A percentile compares a stretch with the other conserved stretches of the same genome.
phyloP scores from a whole-genome alignment of 768 basidiomycete species.

The Lactarius indigo region DNA sequence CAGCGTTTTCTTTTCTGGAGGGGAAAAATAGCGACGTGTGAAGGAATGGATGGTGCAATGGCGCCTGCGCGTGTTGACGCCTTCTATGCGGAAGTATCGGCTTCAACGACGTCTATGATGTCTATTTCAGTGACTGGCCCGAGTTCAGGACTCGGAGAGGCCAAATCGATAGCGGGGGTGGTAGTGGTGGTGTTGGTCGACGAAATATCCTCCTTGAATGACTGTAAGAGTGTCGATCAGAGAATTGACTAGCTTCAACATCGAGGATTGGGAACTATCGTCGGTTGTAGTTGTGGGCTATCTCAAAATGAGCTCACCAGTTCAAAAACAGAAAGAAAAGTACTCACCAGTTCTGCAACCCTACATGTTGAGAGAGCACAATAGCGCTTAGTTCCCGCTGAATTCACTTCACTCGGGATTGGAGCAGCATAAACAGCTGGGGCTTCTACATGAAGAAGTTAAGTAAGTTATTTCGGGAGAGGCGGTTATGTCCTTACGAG shows the following conservation, averaged over 20 bases:
- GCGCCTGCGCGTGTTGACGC: not conserved
- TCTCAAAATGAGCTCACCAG: not conserved
- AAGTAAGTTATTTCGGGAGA: not conserved
- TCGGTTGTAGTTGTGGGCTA: not conserved
- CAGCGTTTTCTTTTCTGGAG: not conserved
- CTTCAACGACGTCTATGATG: not conserved
- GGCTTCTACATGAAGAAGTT: not conserved
- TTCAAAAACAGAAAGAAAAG: not conserved
- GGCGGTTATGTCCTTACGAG: not conserved
- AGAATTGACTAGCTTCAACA: not conserved
- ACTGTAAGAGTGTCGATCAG: not conserved
- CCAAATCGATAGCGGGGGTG: not conserved
- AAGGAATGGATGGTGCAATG: not conserved
- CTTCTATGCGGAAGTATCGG: not conserved
- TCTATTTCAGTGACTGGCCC: not conserved
- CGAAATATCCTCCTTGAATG: not conserved
- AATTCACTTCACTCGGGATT: not conserved
- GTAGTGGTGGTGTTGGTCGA: not conserved
- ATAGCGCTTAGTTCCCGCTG: not conserved
- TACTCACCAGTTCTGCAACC: not conserved
- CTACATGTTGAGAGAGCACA: not conserved
- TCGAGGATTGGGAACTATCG: not conserved
- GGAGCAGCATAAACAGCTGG: constrained; percentile 7
- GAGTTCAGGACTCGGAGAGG: not conserved
- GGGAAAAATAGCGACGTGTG: not conserved